Evolutionary conservation across 2,329 filamentous ascomycete species (phyloP), one percentile per base, ranked within the genome.

Genomic region (Aureobasidium melanogenum): DNA sequence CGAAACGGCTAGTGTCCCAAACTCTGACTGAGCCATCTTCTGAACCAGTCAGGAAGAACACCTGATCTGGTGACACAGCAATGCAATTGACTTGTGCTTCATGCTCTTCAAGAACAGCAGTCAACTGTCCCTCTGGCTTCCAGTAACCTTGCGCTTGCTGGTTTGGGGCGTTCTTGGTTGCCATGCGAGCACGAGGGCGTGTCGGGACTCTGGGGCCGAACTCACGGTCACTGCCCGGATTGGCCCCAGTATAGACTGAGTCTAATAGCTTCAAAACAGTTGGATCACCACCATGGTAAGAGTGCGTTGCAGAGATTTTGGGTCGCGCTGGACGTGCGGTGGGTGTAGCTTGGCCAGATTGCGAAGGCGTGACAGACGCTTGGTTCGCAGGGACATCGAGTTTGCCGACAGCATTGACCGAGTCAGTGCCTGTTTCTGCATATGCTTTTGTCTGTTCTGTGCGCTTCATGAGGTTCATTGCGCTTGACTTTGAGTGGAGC

Each of bases 31-130:
- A 85, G 2, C 94, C 90, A 73, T 99, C 94, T 69, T 96, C 90
- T 10, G 92, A 93, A 7, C 87, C 93, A 0, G 94, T 97, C 61
- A 97, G 82, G 73, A 99, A 99, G 76, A 99, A 99, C 5, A 87
- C 78, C 71, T 99, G 93, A 70, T 99, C 94, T 0, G 93, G 91
- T 1, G 94, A 87, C 8, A 91, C 84, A 2, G 88, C 80, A 12
- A 97, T 84, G 10, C 92, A 85, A 69, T 88, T 96, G 65, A 97
- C 84, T 8, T 89, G 84, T 0, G 85, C 90, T 30, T 81, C 86
- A 70, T 99, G 94, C 71, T 99, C 94, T 1, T 89, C 85, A 69
- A 97, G 91, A 0, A 90, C 90, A 1, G 92, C 91, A 22, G 97
- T 88, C 9, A 97, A 80, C 56, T 85, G 87, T 1, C 94, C 92